Conservation (phyloP, 495 filamentous ascomycete species). For the Monascus purpureus region DNA sequence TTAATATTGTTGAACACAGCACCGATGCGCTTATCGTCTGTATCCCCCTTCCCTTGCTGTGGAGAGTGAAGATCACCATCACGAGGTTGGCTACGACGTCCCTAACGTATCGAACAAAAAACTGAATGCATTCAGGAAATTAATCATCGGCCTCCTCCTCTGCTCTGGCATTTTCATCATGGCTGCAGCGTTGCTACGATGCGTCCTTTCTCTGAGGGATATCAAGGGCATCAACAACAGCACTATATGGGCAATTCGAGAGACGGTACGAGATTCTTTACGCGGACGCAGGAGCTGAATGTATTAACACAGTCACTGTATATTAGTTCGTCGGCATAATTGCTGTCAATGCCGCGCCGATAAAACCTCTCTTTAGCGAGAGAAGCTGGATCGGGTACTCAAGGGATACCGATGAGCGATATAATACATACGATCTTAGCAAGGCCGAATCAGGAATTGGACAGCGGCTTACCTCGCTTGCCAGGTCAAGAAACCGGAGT, state of each 20-base stretch:
- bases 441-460: no score
- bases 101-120: no score
- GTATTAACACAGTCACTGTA: no score
- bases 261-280: constrained; percentile 5
- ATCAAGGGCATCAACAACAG: constrained; percentile 10
- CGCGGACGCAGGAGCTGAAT: not conserved
- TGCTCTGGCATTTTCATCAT: no score
- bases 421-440: no score
- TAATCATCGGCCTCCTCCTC: no score
- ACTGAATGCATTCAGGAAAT: no score
- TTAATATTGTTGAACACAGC: no score
- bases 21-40: constrained; percentile 8
- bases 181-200: constrained; percentile 13
- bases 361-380: constrained; percentile 9
- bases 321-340: constrained; percentile 12
- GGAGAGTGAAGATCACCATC: constrained; percentile 1
- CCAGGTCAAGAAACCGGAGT: no score
- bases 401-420: no score
- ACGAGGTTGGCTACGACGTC: no score
- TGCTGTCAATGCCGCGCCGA: constrained; percentile 11
- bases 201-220: constrained; percentile 11
- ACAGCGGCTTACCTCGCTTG: no score
- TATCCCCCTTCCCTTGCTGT: constrained; percentile 9
- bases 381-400: constrained; percentile 7
- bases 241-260: constrained; percentile 13